A percentile compares a stretch with the other conserved stretches of the same genome.
These are phyloP conservation scores for Tetramitus jugosus DNA, from an alignment of 208 protist species.

Conservation along the genomic window DNA sequence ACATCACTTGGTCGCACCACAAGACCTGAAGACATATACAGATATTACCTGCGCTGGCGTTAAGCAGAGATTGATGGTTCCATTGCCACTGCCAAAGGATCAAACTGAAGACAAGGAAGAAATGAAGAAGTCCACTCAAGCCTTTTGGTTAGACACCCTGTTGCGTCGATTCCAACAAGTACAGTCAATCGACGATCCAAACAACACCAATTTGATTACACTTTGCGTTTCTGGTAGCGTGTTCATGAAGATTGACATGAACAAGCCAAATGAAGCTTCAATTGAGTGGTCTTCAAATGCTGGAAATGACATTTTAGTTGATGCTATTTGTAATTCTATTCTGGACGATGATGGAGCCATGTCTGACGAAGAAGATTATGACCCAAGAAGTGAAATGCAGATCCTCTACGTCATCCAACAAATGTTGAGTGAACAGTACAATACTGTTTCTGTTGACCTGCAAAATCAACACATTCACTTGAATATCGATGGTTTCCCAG, in stretches of 20 bases:
- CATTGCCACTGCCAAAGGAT: too few species aligned
- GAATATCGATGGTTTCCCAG: too few species aligned
- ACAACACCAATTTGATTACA: not conserved
- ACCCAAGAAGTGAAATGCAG: not conserved
- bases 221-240: not conserved
- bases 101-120: too few species aligned
- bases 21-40: constrained; percentile 69
- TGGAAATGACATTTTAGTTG: not conserved
- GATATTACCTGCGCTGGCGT: constrained; percentile 62
- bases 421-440: constrained; percentile 1
- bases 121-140: too few species aligned
- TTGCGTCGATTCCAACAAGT: too few species aligned
- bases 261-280: not conserved
- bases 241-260: not conserved
- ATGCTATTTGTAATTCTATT: constrained; percentile 5
- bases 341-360: not conserved
- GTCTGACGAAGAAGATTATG: too few species aligned
- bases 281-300: constrained; percentile 1
- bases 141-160: too few species aligned
- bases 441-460: not conserved
- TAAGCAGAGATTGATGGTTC: constrained; percentile 67
- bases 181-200: not conserved
- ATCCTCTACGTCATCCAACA: constrained; percentile 14
- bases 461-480: not conserved
- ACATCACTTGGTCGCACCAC: constrained; percentile 65